These are phyloP conservation scores for Diaporthe humulicola DNA, from an alignment of 2,329 filamentous ascomycete genomes.

Conservation along the genomic window DNA sequence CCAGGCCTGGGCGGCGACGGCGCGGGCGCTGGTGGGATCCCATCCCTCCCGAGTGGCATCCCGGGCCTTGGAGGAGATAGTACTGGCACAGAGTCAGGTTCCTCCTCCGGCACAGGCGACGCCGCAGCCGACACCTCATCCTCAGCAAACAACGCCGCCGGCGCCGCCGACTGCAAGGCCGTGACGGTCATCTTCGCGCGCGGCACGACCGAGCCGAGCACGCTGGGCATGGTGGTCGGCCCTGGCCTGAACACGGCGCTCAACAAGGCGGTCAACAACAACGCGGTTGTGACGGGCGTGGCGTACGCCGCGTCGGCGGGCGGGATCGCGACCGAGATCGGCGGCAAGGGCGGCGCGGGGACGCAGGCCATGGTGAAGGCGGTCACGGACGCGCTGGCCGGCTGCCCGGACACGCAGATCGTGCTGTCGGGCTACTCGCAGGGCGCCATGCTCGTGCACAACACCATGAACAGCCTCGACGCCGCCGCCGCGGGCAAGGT, in stretches of 20 bases:
- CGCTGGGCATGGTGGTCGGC: constrained; percentile 45
- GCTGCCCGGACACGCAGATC: constrained; percentile 56
- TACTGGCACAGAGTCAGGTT: background rate
- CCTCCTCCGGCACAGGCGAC: background rate
- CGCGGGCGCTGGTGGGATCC: background rate
- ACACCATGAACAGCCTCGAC: constrained; percentile 44
- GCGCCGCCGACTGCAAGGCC: constrained; percentile 31
- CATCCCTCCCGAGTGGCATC: background rate
- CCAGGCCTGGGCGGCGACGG: background rate
- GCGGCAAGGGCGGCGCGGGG: constrained; percentile 55
- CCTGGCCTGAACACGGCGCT: constrained; percentile 44
- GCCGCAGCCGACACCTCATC: background rate
- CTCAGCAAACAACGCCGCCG: background rate
- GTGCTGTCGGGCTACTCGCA: constrained; percentile 57
- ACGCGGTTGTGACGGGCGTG: constrained; percentile 45
- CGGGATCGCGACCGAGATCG: constrained; percentile 41
- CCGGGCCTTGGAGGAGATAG: background rate
- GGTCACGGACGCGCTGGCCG: constrained; percentile 44
- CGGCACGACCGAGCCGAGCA: constrained; percentile 46
- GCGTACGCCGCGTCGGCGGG: constrained; percentile 43
- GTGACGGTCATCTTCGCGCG: constrained; percentile 47
- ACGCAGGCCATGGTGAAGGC: constrained; percentile 59
- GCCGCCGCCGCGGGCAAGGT: constrained; percentile 36
- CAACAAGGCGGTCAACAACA: constrained; percentile 32
- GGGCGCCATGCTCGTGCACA: constrained; percentile 49